These are phyloP conservation scores for Saturnispora gosingensis DNA, from an alignment of 805 yeast species.

Conservation along the genomic window DNA sequence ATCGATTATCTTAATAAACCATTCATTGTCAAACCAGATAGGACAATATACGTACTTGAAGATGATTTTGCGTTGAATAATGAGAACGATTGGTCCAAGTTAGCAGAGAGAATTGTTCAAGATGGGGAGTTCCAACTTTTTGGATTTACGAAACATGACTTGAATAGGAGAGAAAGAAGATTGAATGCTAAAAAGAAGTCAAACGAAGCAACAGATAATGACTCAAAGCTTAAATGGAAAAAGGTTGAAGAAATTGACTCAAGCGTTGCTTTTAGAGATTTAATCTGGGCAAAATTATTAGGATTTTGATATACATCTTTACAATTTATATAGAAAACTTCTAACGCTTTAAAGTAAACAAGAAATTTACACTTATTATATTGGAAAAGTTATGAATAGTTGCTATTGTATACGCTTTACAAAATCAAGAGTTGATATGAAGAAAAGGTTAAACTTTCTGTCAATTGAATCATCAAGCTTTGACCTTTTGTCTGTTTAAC, in stretches of 20 bases:
- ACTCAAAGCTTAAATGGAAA: conserved; percentile 5
- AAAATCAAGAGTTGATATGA: background rate
- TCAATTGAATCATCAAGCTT: conserved; percentile 11
- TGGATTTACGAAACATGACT: conserved; percentile 10
- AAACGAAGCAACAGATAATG: background rate
- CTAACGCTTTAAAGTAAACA: too few species aligned
- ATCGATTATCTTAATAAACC: conserved; percentile 14
- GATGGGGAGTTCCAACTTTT: conserved; percentile 11
- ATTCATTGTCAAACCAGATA: conserved; percentile 16
- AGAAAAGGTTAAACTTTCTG: background rate
- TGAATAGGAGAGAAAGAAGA: conserved; percentile 14
- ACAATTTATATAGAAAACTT: background rate
- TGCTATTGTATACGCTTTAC: background rate
- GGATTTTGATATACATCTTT: background rate
- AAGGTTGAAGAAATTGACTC: conserved; percentile 9
- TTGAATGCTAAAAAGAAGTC: conserved; percentile 2
- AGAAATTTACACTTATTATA: background rate
- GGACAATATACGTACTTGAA: conserved; percentile 10
- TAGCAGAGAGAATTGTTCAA: conserved; percentile 9
- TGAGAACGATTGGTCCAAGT: conserved; percentile 8
- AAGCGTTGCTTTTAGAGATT: conserved; percentile 3
- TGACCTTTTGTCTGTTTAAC: conserved; percentile 51
- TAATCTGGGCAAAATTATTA: conserved; percentile 6
- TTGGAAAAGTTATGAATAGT: background rate
- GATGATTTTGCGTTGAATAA: conserved; percentile 8